Evolutionary conservation across 352 stramenopile species (phyloP).

Genomic region (Pythium rishiriense): DNA sequence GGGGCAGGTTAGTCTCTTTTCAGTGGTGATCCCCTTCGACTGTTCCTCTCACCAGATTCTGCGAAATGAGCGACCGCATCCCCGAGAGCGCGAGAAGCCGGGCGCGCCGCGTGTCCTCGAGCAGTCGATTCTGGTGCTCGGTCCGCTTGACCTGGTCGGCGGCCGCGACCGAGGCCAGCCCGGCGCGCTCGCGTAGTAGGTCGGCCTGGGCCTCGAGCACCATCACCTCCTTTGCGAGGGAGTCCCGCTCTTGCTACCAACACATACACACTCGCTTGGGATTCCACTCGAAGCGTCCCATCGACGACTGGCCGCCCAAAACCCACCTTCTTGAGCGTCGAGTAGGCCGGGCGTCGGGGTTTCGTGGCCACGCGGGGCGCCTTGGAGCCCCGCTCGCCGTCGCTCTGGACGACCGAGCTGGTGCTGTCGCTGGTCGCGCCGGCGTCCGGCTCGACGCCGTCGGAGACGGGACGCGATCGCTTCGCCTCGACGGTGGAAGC

Average conservation of each 20-base stretch:
- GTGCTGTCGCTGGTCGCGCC: neutral
- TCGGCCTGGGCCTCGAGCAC: slow-evolving; percentile 1
- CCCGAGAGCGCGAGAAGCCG: neutral
- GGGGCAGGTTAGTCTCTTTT: too few species aligned
- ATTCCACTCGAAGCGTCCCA: neutral
- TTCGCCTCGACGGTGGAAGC: too few species aligned
- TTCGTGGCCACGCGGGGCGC: neutral
- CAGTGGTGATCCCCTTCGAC: too few species aligned
- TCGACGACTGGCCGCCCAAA: neutral
- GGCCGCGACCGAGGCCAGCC: neutral
- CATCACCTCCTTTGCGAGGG: neutral
- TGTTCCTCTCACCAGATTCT: neutral
- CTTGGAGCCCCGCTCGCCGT: too few species aligned
- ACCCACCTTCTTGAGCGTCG: slow-evolving; percentile 1
- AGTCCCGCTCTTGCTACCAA: neutral
- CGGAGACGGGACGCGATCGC: too few species aligned
- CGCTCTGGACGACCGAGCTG: too few species aligned
- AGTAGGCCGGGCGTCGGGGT: neutral
- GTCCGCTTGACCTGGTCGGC: neutral
- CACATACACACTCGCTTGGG: neutral
- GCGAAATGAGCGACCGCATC: neutral
- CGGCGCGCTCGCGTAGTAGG: neutral
- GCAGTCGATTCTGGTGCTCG: neutral
- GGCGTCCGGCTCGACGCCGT: neutral
- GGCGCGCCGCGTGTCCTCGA: neutral